Evolutionary conservation across 2,329 filamentous ascomycete genomes (phyloP).

Genomic region (Monilinia fructigena): DNA sequence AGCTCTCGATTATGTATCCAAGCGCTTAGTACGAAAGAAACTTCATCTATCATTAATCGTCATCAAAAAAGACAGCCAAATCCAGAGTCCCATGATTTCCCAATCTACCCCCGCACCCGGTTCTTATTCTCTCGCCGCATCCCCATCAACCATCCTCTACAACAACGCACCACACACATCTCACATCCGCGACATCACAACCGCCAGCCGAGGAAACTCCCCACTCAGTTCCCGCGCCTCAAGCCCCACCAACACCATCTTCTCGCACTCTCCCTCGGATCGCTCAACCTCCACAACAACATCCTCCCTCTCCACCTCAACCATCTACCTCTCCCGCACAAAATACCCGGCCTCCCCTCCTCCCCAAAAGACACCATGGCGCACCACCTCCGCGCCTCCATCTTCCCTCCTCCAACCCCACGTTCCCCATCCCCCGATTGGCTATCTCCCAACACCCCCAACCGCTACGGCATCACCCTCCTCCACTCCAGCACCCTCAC

Average conservation of each 20-base stretch:
- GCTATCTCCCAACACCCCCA: constrained; percentile 38
- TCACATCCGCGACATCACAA: constrained; percentile 3
- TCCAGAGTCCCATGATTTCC: constrained; percentile 24
- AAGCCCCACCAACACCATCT: constrained; percentile 22
- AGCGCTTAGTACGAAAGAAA: constrained; percentile 53
- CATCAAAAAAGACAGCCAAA: constrained; percentile 52
- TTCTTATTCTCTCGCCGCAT: constrained; percentile 18
- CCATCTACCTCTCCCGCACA: constrained; percentile 31
- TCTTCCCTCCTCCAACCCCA: constrained; percentile 24
- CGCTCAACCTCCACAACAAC: constrained; percentile 25
- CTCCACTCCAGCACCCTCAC: constrained; percentile 49
- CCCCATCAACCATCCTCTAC: constrained; percentile 29
- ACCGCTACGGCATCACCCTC: constrained; percentile 51
- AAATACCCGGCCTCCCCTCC: constrained; percentile 32
- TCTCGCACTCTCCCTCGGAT: constrained; percentile 21
- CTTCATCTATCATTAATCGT: constrained; percentile 59
- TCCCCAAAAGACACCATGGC: constrained; percentile 30
- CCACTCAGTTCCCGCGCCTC: constrained; percentile 24
- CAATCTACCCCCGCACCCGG: constrained; percentile 18
- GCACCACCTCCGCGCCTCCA: constrained; percentile 11
- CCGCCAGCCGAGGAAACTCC: constrained; percentile 5
- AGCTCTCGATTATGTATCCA: constrained; percentile 59
- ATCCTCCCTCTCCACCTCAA: constrained; percentile 20
- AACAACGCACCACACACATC: constrained; percentile 22
- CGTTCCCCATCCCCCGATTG: constrained; percentile 36